Evolutionary conservation across 163 green algal species (phyloP).

Genomic region (Smithsoniella earleae): DNA sequence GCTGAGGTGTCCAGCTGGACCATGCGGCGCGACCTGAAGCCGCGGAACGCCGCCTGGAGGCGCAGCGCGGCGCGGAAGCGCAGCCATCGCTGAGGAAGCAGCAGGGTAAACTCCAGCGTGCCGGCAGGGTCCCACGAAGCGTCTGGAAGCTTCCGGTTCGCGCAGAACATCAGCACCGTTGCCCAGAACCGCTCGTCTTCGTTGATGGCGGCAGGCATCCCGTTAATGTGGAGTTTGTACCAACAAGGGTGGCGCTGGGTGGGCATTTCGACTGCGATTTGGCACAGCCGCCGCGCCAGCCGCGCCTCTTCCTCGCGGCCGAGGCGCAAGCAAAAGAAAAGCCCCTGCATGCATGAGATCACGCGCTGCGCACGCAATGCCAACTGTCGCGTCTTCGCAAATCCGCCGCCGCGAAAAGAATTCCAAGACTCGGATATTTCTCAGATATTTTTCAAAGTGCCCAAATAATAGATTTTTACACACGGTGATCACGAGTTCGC

Average conservation of each 20-base stretch:
- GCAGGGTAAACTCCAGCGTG: conserved; percentile 5
- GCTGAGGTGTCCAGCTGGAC: too few relatives aligned
- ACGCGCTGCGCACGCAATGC: too few relatives aligned
- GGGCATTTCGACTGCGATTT: background rate
- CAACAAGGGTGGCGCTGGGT: conserved; percentile 1
- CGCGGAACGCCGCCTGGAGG: background rate
- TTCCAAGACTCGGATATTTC: too few relatives aligned
- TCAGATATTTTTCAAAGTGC: too few relatives aligned
- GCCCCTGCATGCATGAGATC: too few relatives aligned
- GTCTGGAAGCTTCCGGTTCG: background rate
- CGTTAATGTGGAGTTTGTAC: background rate
- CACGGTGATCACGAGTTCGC: too few relatives aligned
- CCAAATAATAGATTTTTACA: too few relatives aligned
- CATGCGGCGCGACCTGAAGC: background rate
- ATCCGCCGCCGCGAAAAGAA: too few relatives aligned
- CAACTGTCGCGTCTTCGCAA: too few relatives aligned
- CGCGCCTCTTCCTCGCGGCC: conserved; percentile 11
- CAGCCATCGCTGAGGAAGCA: background rate
- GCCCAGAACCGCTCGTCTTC: conserved; percentile 23
- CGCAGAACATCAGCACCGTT: conserved; percentile 15
- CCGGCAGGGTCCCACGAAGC: conserved; percentile 18
- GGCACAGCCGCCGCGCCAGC: background rate
- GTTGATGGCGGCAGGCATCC: conserved; percentile 3
- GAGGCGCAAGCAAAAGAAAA: conserved; percentile 20
- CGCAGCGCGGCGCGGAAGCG: background rate